Conservation (phyloP, 1,284 basidiomycete genomes). For the Ustilago tritici region DNA sequence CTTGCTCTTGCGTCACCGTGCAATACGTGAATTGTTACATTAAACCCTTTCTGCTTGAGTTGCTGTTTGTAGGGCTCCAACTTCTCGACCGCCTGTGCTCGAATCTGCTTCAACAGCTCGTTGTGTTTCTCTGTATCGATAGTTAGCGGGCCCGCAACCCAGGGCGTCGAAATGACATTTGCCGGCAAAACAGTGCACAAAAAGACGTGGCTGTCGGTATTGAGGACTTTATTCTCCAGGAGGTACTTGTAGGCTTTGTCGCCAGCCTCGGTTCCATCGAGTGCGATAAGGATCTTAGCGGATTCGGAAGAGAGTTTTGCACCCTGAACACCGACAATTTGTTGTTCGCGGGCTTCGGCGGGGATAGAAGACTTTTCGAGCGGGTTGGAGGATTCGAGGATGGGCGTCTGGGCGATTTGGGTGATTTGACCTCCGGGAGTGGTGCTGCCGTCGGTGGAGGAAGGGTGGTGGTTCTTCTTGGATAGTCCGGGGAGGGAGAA, state of each 20-base stretch:
- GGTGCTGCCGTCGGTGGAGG: slow-evolving; percentile 31
- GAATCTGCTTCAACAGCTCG: slow-evolving; percentile 61
- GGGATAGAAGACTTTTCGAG: slow-evolving; percentile 61
- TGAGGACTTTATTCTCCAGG: slow-evolving; percentile 54
- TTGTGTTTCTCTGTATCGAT: slow-evolving; percentile 67
- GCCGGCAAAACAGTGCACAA: slow-evolving; percentile 64
- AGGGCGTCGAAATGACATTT: slow-evolving; percentile 62
- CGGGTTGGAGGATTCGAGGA: slow-evolving; percentile 64
- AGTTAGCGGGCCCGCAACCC: slow-evolving; percentile 64
- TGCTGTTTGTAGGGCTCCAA: slow-evolving; percentile 63
- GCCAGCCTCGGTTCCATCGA: slow-evolving; percentile 66
- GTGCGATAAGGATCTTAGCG: slow-evolving; percentile 62
- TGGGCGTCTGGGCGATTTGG: slow-evolving; percentile 64
- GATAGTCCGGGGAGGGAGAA: slow-evolving; percentile 33
- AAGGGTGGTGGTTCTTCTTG: slow-evolving; percentile 23
- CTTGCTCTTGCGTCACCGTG: slow-evolving; percentile 63
- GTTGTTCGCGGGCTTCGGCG: slow-evolving; percentile 63
- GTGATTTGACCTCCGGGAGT: slow-evolving; percentile 43
- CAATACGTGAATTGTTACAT: slow-evolving; percentile 65
- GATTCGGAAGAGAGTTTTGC: slow-evolving; percentile 38
- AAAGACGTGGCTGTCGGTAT: slow-evolving; percentile 60
- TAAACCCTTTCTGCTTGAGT: slow-evolving; percentile 58
- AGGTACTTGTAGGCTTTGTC: slow-evolving; percentile 65
- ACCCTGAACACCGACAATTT: slow-evolving; percentile 62
- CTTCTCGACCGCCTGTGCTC: slow-evolving; percentile 62